phyloP scores from a whole-genome alignment of 441 rosid genomes.

The Pelargonium fulgidum region DNA sequence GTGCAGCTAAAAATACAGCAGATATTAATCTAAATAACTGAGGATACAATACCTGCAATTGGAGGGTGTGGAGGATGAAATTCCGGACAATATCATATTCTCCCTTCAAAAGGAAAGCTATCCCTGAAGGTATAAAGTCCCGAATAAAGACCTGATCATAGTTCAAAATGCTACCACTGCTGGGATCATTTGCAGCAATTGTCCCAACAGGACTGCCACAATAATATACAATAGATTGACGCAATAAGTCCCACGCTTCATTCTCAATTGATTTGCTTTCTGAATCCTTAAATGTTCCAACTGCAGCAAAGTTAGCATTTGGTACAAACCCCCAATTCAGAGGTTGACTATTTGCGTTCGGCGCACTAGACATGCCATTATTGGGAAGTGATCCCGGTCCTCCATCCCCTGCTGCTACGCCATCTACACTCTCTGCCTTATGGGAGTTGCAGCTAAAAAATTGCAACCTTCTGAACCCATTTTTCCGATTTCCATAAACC shows the following conservation, averaged over 20 bases:
- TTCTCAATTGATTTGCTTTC: conserved; percentile 44
- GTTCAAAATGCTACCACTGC: conserved; percentile 60
- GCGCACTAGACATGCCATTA: conserved; percentile 22
- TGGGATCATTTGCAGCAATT: conserved; percentile 85
- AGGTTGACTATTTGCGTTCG: conserved; percentile 20
- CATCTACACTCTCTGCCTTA: conserved; percentile 24
- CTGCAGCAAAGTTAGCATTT: conserved; percentile 14
- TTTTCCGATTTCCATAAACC: conserved; percentile 18
- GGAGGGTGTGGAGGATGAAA: conserved; percentile 88
- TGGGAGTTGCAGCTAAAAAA: conserved; percentile 38
- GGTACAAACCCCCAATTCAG: conserved; percentile 26
- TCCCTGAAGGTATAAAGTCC: conserved; percentile 84
- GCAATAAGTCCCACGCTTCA: conserved; percentile 81
- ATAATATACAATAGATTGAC: conserved; percentile 59
- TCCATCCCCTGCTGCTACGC: conserved; percentile 25
- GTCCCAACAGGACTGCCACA: conserved; percentile 64
- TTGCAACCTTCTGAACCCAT: conserved; percentile 16
- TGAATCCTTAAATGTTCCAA: conserved; percentile 25
- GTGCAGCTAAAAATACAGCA: not conserved
- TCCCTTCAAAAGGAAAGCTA: conserved; percentile 90
- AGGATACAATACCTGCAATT: conserved; percentile 57
- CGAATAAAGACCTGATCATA: conserved; percentile 82
- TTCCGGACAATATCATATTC: conserved; percentile 87
- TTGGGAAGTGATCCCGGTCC: conserved; percentile 21
- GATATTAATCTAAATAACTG: not conserved